phyloP scores from a whole-genome alignment of 345 rosid genomes.

The Isatis tinctoria region DNA sequence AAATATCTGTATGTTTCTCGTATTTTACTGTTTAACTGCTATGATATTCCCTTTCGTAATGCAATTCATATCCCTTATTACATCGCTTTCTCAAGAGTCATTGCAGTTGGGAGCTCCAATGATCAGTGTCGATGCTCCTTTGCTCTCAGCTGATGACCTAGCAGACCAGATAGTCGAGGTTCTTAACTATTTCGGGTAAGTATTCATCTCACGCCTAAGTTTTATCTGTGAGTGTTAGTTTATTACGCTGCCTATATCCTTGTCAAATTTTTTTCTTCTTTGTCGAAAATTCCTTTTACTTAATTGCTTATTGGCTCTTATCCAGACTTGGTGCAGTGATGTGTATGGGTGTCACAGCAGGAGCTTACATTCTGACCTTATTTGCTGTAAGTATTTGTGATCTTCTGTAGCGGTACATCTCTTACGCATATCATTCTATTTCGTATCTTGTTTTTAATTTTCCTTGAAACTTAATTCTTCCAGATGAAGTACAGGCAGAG shows the following conservation, averaged over 20 bases:
- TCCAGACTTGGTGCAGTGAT: conserved; percentile 87
- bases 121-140: conserved; percentile 49
- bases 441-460: neutral
- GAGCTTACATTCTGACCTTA: conserved; percentile 87
- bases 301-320: conserved; percentile 7
- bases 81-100: conserved; percentile 53
- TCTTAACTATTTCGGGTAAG: conserved; percentile 92
- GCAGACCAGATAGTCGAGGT: conserved; percentile 90
- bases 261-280: neutral
- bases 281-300: neutral
- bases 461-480: neutral
- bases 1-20: neutral
- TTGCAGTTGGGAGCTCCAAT: conserved; percentile 95
- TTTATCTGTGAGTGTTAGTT: neutral
- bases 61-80: conserved; percentile 46
- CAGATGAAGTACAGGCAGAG: conserved; percentile 90
- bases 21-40: neutral
- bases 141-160: conserved; percentile 86
- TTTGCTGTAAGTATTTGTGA: conserved; percentile 70
- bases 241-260: neutral
- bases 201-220: neutral
- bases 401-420: neutral
- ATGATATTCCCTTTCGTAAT: neutral
- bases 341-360: conserved; percentile 99
- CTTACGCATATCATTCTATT: neutral